A percentile compares a stretch with the other conserved stretches of the same genome.
These are phyloP conservation scores for Neocucurbitaria cava DNA, from an alignment of 2,329 filamentous ascomycete genomes.

Conservation along the genomic window DNA sequence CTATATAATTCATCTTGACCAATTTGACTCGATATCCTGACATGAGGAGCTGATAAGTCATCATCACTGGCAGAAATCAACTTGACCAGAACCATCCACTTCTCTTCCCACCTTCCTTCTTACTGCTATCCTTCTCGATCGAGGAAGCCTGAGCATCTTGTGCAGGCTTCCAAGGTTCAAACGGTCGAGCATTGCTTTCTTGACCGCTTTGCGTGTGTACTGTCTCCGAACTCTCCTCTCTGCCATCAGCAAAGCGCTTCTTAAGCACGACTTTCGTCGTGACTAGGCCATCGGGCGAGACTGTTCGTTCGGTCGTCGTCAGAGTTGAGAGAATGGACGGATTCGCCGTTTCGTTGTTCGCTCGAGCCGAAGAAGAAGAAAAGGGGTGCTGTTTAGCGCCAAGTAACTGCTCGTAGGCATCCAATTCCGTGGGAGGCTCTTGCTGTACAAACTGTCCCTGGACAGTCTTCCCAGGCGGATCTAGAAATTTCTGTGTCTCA, in stretches of 20 bases:
- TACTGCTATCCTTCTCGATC: constrained; percentile 4
- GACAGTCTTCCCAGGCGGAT: neutral
- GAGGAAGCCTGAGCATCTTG: constrained; percentile 12
- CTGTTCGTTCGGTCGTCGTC: constrained; percentile 63
- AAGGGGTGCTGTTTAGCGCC: neutral
- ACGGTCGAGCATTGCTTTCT: constrained; percentile 8
- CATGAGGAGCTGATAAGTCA: neutral
- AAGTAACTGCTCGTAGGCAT: constrained; percentile 59
- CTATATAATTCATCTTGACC: too few species aligned
- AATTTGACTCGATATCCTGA: too few species aligned
- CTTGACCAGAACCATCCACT: constrained; percentile 45
- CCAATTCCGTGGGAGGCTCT: constrained; percentile 54
- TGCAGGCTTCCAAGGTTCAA: constrained; percentile 18
- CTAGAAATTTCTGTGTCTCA: neutral
- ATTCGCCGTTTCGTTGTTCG: constrained; percentile 13
- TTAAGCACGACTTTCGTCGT: constrained; percentile 65
- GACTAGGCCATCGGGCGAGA: constrained; percentile 63
- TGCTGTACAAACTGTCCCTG: neutral
- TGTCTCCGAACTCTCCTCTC: constrained; percentile 65
- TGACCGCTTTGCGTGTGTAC: constrained; percentile 53
- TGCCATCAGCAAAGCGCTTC: constrained; percentile 66
- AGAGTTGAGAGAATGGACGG: constrained; percentile 60
- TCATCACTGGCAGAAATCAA: constrained; percentile 2
- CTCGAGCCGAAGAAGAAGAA: neutral
- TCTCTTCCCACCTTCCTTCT: constrained; percentile 21